A percentile compares a stretch with the other conserved stretches of the same genome.
Evolutionary conservation across 2,329 filamentous ascomycete species (phyloP).

Genomic region (Claviceps sp.): DNA sequence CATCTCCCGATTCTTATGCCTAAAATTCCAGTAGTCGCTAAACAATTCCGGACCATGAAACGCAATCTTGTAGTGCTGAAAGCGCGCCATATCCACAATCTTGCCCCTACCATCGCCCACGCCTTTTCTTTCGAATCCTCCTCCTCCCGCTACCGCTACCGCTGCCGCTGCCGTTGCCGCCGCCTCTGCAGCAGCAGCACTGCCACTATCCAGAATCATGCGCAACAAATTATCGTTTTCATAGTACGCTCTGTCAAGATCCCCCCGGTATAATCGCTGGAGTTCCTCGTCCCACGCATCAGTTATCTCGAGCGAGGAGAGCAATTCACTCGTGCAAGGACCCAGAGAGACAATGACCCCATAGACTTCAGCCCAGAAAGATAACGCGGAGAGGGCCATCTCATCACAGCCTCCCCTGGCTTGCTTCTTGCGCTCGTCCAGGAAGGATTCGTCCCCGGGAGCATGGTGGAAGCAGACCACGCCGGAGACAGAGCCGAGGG

Average conservation of each 20-base stretch:
- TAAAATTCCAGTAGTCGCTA: conserved; percentile 4
- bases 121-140: too few relatives aligned
- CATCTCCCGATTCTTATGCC: background rate
- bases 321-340: conserved; percentile 4
- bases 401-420: background rate
- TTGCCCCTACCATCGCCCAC: background rate
- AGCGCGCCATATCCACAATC: background rate
- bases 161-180: too few relatives aligned
- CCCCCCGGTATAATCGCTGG: conserved; percentile 5
- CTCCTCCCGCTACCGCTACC: too few relatives aligned
- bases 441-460: background rate
- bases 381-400: conserved; percentile 4
- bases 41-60: conserved; percentile 4
- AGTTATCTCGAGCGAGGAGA: conserved; percentile 5
- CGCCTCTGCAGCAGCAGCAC: too few relatives aligned
- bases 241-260: conserved; percentile 5
- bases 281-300: conserved; percentile 7
- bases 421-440: background rate
- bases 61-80: conserved; percentile 2
- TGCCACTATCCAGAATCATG: conserved; percentile 3
- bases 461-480: conserved; percentile 4
- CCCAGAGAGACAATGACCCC: conserved; percentile 6
- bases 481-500: conserved; percentile 4
- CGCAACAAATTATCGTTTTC: conserved; percentile 7
- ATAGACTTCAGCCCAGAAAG: conserved; percentile 3